Percentiles rank a stretch among this genome's conserved stretches.
phyloP scores from a whole-genome alignment of 305 asterid genomes.

The Solanum chacoense region DNA sequence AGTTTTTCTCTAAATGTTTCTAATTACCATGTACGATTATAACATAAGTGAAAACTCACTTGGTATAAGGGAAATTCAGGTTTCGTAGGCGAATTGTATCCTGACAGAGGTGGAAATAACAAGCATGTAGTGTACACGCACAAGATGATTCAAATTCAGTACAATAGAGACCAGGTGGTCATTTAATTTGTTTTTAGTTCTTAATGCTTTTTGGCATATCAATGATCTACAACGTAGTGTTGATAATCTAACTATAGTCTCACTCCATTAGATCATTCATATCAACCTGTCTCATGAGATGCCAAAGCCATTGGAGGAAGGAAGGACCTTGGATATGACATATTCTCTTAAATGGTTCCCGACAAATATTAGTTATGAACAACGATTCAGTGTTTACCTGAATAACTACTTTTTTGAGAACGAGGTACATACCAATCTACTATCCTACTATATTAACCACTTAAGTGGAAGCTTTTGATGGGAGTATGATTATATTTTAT shows the following conservation, averaged over 20 bases:
- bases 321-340: constrained; percentile 50
- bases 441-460: neutral
- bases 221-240: neutral
- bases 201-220: neutral
- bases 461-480: neutral
- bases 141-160: neutral
- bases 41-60: constrained; percentile 5
- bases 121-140: neutral
- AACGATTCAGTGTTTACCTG: constrained; percentile 64
- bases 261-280: constrained; percentile 34
- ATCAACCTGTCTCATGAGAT: constrained; percentile 49
- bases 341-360: constrained; percentile 29
- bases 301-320: constrained; percentile 57
- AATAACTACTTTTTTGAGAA: constrained; percentile 70
- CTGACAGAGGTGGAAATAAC: neutral
- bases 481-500: neutral
- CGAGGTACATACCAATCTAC: constrained; percentile 28
- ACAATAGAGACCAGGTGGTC: constrained; percentile 2
- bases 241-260: neutral
- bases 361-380: constrained; percentile 49
- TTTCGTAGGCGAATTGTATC: constrained; percentile 32
- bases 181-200: neutral
- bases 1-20: neutral
- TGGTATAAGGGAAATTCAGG: constrained; percentile 25
- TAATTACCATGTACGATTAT: neutral